phyloP scores from a whole-genome alignment of 441 rosid genomes.

The Flueggea neowawraea region DNA sequence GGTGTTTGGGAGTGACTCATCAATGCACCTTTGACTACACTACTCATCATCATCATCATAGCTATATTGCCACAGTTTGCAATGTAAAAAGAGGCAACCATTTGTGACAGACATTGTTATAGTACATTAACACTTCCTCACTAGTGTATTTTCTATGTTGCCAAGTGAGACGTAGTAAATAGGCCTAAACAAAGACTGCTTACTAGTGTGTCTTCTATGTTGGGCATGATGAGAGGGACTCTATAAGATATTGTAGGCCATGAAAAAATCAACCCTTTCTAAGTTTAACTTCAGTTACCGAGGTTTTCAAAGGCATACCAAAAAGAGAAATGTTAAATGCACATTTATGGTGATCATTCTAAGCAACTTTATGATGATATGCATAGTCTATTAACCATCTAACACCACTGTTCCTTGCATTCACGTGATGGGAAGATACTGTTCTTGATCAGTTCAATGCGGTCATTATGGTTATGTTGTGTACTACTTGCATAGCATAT shows the following conservation, averaged over 20 bases:
- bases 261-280: conserved; percentile 5
- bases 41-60: conserved; percentile 18
- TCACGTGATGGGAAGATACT: too few species aligned
- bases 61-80: conserved; percentile 3
- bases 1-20: conserved; percentile 31
- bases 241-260: conserved; percentile 21
- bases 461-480: too few species aligned
- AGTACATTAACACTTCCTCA: conserved; percentile 17
- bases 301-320: conserved; percentile 9
- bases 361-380: neutral
- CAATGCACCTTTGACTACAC: conserved; percentile 19
- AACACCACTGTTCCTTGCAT: too few species aligned
- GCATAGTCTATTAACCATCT: neutral
- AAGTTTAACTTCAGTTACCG: conserved; percentile 9
- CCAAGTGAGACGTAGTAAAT: conserved; percentile 12
- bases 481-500: too few species aligned
- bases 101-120: neutral
- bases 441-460: too few species aligned
- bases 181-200: conserved; percentile 1
- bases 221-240: conserved; percentile 8
- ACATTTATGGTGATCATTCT: conserved; percentile 5
- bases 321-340: conserved; percentile 14
- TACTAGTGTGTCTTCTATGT: too few species aligned
- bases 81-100: conserved; percentile 16
- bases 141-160: conserved; percentile 1